Conservation (phyloP, 2,329 filamentous ascomycete genomes). For the Didymella segeticola region DNA sequence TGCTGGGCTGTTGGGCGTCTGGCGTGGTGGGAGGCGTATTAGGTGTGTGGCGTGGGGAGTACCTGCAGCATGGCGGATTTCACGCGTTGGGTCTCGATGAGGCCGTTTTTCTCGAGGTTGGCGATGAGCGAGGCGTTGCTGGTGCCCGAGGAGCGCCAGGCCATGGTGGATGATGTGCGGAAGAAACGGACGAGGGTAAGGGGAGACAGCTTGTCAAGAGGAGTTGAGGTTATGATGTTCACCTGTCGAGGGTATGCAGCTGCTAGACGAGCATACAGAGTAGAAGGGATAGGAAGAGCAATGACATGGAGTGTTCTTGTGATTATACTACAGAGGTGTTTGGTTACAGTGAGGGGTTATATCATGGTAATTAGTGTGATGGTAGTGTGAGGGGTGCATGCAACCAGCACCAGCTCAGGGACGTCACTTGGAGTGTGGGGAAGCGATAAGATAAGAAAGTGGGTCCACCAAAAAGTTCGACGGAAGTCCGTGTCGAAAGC, state of each 20-base stretch:
- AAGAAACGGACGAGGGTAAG: conserved; percentile 27
- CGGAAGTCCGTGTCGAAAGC: too few relatives aligned
- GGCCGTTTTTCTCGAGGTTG: conserved; percentile 73
- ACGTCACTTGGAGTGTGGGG: conserved; percentile 15
- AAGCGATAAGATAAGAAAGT: conserved; percentile 34
- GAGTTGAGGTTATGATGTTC: conserved; percentile 1
- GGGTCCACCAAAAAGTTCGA: conserved; percentile 14
- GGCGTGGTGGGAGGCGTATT: too few relatives aligned
- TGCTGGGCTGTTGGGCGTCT: background rate
- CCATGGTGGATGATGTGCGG: conserved; percentile 66
- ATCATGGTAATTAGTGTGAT: too few relatives aligned
- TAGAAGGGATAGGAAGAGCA: background rate
- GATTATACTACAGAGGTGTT: too few relatives aligned
- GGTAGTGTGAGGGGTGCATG: conserved; percentile 18
- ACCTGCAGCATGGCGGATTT: conserved; percentile 82
- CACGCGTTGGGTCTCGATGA: conserved; percentile 76
- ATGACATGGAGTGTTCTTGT: background rate
- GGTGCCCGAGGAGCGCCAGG: conserved; percentile 82
- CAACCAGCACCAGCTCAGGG: conserved; percentile 5
- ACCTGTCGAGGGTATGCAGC: conserved; percentile 4
- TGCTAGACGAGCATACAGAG: conserved; percentile 28
- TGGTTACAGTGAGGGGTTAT: too few relatives aligned
- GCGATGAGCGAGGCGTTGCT: conserved; percentile 78
- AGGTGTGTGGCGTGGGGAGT: conserved; percentile 21
- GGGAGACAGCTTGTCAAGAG: conserved; percentile 19